A percentile compares a stretch with the other conserved stretches of the same genome.
These are phyloP conservation scores for Durotheca rogersii DNA, from an alignment of 495 filamentous ascomycete genomes.

Conservation along the genomic window DNA sequence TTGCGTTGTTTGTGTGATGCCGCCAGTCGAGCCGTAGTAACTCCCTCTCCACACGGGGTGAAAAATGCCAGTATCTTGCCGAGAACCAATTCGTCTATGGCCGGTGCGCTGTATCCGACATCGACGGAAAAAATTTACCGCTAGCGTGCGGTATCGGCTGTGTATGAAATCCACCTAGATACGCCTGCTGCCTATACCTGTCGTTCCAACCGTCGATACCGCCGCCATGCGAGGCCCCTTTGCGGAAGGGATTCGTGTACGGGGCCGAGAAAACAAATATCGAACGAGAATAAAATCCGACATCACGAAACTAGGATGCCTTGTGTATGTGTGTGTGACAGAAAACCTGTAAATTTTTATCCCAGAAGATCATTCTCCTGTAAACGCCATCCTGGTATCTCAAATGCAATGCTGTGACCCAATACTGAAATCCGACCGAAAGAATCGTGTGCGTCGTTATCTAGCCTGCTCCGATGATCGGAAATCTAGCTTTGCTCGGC, in stretches of 20 bases:
- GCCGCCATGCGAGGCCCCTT: conserved; percentile 11
- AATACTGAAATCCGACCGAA: conserved; percentile 25
- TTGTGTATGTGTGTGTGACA: conserved; percentile 27
- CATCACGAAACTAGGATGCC: conserved; percentile 21
- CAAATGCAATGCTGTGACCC: conserved; percentile 41
- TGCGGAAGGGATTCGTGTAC: conserved; percentile 22
- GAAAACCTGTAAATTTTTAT: conserved; percentile 22
- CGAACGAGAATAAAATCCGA: conserved; percentile 23
- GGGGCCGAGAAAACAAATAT: conserved; percentile 15
- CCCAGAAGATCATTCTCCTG: conserved; percentile 32
- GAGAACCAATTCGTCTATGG: not conserved
- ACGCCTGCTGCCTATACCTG: conserved; percentile 21
- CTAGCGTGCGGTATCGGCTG: conserved; percentile 10
- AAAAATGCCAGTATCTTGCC: no score
- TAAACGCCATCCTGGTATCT: conserved; percentile 48
- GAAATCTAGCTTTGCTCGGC: conserved; percentile 15
- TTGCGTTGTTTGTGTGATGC: conserved; percentile 3
- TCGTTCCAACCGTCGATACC: conserved; percentile 14
- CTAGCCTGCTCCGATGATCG: conserved; percentile 8
- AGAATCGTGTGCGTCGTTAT: conserved; percentile 35
- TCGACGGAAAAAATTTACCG: conserved; percentile 11
- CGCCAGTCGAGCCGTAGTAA: conserved; percentile 13
- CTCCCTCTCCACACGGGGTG: conserved; percentile 29
- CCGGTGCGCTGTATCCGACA: conserved; percentile 5
- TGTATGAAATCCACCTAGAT: conserved; percentile 24